Evolutionary conservation across 805 yeast genomes (phyloP).

Genomic region (Candida ipomoeae): DNA sequence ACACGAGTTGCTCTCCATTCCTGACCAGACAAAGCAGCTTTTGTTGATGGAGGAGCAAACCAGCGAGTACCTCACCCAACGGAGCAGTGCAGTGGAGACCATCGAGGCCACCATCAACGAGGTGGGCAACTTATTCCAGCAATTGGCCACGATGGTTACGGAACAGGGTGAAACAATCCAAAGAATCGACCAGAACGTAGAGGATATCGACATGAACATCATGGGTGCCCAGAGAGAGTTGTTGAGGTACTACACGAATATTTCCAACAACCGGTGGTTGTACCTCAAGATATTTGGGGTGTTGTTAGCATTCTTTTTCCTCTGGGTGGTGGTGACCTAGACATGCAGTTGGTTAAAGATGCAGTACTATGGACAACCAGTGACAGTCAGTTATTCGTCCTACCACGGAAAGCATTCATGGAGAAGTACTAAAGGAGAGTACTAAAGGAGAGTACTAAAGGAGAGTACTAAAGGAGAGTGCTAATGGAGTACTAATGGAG

Average conservation of each 20-base stretch:
- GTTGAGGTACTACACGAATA: conserved; percentile 80
- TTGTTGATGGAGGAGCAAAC: conserved; percentile 81
- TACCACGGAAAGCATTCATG: no score
- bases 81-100: conserved; percentile 89
- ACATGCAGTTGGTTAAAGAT: not conserved
- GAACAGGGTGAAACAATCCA: conserved; percentile 97
- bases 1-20: conserved; percentile 59
- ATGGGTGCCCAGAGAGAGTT: conserved; percentile 93
- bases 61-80: conserved; percentile 68
- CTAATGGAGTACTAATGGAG: no score
- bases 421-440: no score
- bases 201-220: conserved; percentile 85
- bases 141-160: conserved; percentile 93
- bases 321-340: conserved; percentile 75
- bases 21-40: conserved; percentile 77
- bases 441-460: no score
- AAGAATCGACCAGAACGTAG: conserved; percentile 91
- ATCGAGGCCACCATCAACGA: conserved; percentile 96
- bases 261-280: conserved; percentile 89
- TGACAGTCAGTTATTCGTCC: no score
- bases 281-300: conserved; percentile 87
- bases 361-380: no score
- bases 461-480: no score
- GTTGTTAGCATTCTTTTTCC: conserved; percentile 65
- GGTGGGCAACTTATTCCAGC: conserved; percentile 91